A percentile compares a stretch with the other conserved stretches of the same genome.
Conservation (phyloP, 805 yeast species). For the Yamadazyma ubonensis region DNA sequence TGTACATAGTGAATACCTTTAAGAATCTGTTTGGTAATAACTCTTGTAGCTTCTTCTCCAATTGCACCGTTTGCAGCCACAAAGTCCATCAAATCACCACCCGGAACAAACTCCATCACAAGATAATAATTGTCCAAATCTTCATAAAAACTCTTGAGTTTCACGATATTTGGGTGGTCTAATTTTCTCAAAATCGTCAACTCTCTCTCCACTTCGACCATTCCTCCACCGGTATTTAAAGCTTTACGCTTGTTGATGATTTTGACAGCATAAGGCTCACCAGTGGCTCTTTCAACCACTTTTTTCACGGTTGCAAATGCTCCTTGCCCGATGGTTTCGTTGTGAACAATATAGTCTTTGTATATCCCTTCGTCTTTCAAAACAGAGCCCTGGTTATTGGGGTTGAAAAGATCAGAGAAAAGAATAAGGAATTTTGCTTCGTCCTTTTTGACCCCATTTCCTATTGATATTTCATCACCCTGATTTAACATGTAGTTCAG, state of each 20-base stretch:
- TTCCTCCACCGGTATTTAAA: constrained; percentile 58
- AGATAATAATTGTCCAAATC: constrained; percentile 78
- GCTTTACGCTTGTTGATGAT: constrained; percentile 78
- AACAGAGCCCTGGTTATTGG: constrained; percentile 27
- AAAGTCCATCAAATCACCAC: constrained; percentile 98
- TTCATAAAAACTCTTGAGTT: constrained; percentile 79
- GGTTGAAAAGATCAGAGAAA: constrained; percentile 43
- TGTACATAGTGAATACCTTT: constrained; percentile 88
- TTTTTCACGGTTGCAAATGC: constrained; percentile 96
- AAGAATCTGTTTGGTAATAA: constrained; percentile 79
- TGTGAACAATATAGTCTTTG: constrained; percentile 71
- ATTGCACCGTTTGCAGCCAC: constrained; percentile 90
- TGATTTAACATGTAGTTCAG: constrained; percentile 79
- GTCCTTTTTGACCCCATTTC: constrained; percentile 79
- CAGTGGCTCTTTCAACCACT: constrained; percentile 82
- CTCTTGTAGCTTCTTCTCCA: constrained; percentile 87
- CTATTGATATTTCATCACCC: constrained; percentile 92
- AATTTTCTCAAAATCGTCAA: constrained; percentile 73
- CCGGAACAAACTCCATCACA: constrained; percentile 94
- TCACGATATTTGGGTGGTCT: constrained; percentile 83
- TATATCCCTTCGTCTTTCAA: constrained; percentile 54
- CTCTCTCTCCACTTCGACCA: constrained; percentile 84
- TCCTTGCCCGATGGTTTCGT: constrained; percentile 93
- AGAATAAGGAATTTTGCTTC: constrained; percentile 52
- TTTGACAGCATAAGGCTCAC: constrained; percentile 86